phyloP scores from a whole-genome alignment of 768 basidiomycete species.

The Kwoniella pini region DNA sequence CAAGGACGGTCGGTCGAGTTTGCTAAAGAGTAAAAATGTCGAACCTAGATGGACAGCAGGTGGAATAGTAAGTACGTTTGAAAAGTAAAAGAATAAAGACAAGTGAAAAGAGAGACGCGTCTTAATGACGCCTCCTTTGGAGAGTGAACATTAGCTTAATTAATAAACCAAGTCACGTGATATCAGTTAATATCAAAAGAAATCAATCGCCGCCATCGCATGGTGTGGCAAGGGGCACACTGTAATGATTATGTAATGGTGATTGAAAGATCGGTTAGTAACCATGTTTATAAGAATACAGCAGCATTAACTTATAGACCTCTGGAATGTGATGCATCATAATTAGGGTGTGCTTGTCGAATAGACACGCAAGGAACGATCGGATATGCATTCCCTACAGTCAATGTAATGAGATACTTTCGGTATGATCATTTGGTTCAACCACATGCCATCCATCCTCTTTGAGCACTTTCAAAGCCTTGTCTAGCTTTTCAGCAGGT shows the following conservation, averaged over 20 bases:
- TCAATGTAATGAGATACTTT: not conserved
- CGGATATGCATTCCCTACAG: too few relatives aligned
- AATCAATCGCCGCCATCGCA: constrained; percentile 3
- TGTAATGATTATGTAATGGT: not conserved
- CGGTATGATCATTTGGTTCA: not conserved
- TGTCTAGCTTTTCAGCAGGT: constrained; percentile 13
- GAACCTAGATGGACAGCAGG: not conserved
- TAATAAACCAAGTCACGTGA: constrained; percentile 7
- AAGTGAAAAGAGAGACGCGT: constrained; percentile 15
- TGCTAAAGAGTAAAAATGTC: too few relatives aligned
- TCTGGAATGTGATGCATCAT: too few relatives aligned
- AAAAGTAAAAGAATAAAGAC: not conserved
- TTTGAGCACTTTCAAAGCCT: constrained; percentile 4
- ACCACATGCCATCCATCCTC: constrained; percentile 21
- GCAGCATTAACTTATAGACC: too few relatives aligned
- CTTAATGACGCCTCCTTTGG: not conserved
- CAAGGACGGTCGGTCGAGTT: too few relatives aligned
- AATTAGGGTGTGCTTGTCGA: too few relatives aligned
- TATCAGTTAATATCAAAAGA: not conserved
- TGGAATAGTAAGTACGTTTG: not conserved
- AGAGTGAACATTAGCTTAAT: not conserved
- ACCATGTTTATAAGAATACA: too few relatives aligned
- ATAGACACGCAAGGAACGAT: too few relatives aligned
- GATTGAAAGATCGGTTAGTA: too few relatives aligned
- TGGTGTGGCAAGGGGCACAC: not conserved